phyloP scores from a whole-genome alignment of 305 asterid species.

The Solanum hybrid region DNA sequence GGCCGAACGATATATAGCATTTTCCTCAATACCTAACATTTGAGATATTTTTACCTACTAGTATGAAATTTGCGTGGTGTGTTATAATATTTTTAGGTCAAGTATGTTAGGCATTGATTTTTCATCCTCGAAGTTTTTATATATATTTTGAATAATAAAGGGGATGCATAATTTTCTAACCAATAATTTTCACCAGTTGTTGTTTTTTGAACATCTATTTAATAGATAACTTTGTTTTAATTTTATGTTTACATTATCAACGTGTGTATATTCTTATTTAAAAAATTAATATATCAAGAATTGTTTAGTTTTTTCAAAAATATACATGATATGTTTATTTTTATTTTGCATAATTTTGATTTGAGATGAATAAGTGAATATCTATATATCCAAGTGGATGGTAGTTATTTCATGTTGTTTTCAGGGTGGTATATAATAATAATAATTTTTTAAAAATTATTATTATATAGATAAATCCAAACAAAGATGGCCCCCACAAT shows the following conservation, averaged over 20 bases:
- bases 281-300: not conserved
- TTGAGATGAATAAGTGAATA: not conserved
- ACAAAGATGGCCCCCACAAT: not conserved
- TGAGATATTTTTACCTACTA: not conserved
- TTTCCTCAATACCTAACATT: not conserved
- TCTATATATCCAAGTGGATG: not conserved
- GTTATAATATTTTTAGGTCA: not conserved
- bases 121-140: not conserved
- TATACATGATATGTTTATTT: not conserved
- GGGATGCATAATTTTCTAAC: not conserved
- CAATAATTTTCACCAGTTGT: not conserved
- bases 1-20: not conserved
- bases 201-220: not conserved
- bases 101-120: not conserved
- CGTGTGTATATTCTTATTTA: rapidly evolving
- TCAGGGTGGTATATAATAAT: not conserved
- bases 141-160: not conserved
- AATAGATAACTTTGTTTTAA: not conserved
- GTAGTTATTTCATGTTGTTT: not conserved
- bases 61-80: not conserved
- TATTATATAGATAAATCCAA: not conserved
- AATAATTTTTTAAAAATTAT: no score
- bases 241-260: not conserved
- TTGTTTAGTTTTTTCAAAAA: not conserved
- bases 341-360: not conserved